These are phyloP conservation scores for Alternaria novae-zelandiae DNA, from an alignment of 2,329 filamentous ascomycete genomes.

Conservation along the genomic window DNA sequence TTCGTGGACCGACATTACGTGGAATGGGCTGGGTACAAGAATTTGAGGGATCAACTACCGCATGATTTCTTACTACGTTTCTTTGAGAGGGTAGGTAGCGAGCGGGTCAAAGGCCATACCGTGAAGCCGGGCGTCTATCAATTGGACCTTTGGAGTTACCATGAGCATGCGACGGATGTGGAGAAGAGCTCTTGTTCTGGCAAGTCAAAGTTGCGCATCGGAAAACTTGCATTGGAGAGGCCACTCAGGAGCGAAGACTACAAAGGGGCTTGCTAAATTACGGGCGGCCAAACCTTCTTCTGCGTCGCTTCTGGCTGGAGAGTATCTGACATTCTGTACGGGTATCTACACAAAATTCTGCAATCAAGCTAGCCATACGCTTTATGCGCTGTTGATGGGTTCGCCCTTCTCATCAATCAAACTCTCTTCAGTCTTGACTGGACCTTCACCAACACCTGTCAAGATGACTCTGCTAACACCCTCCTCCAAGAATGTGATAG, in stretches of 20 bases:
- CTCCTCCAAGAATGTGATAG: constrained; percentile 63
- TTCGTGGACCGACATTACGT: not conserved
- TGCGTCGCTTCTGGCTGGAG: no score
- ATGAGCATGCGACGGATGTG: not conserved
- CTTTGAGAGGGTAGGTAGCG: not conserved
- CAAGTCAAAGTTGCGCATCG: no score
- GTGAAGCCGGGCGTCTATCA: no score
- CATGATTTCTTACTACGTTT: not conserved
- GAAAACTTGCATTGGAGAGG: no score
- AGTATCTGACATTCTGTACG: not conserved
- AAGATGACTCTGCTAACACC: constrained; percentile 90
- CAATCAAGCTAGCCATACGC: not conserved
- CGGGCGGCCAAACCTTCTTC: no score
- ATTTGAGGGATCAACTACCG: no score
- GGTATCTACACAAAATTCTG: constrained; percentile 9
- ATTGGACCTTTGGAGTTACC: not conserved
- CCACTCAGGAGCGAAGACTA: no score
- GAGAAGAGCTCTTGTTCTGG: not conserved
- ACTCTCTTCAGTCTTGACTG: constrained; percentile 77
- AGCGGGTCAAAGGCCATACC: no score
- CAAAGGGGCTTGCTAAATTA: no score
- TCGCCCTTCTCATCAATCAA: constrained; percentile 69
- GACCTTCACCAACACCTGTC: constrained; percentile 90
- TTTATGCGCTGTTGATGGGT: constrained; percentile 26
- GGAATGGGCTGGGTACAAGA: not conserved